phyloP scores from a whole-genome alignment of 495 filamentous ascomycete species.

The Xylaria acuta region DNA sequence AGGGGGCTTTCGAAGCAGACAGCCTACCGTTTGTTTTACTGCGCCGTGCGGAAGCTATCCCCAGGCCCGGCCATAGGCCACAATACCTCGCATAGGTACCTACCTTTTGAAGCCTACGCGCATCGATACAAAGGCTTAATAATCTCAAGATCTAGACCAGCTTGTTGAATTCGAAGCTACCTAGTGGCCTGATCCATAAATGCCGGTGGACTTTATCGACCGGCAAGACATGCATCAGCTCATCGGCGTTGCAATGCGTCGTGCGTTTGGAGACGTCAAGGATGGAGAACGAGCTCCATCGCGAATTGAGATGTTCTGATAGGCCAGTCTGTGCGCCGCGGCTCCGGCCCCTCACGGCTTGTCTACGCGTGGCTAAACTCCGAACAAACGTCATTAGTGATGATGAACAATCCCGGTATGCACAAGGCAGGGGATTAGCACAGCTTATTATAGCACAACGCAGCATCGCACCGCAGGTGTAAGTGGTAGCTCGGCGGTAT shows the following conservation, averaged over 20 bases:
- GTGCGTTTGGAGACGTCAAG: constrained; percentile 7
- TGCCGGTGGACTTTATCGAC: constrained; percentile 2
- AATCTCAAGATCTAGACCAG: not conserved
- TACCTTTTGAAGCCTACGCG: not conserved
- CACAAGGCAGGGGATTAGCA: not conserved
- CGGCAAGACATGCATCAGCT: constrained; percentile 11
- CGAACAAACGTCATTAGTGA: constrained; percentile 24
- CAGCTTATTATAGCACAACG: not conserved
- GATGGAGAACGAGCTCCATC: not conserved
- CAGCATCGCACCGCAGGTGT: not conserved
- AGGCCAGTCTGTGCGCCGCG: constrained; percentile 17
- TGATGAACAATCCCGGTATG: constrained; percentile 16
- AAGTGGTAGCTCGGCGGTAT: constrained; percentile 4
- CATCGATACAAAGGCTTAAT: not conserved
- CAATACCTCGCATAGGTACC: not conserved
- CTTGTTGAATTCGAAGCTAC: not conserved
- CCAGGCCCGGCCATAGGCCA: not conserved
- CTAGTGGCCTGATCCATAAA: not conserved
- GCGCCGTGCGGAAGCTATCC: not conserved
- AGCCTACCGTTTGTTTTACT: not conserved
- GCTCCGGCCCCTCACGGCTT: constrained; percentile 13
- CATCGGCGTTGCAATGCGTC: constrained; percentile 20
- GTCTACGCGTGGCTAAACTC: constrained; percentile 21
- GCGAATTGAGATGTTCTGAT: constrained; percentile 13
- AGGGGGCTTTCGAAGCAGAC: not conserved